A percentile compares a stretch with the other conserved stretches of the same genome.
These are phyloP conservation scores for Mortierella sp. DNA, from an alignment of 371 early-diverging fungal species.

Conservation along the genomic window DNA sequence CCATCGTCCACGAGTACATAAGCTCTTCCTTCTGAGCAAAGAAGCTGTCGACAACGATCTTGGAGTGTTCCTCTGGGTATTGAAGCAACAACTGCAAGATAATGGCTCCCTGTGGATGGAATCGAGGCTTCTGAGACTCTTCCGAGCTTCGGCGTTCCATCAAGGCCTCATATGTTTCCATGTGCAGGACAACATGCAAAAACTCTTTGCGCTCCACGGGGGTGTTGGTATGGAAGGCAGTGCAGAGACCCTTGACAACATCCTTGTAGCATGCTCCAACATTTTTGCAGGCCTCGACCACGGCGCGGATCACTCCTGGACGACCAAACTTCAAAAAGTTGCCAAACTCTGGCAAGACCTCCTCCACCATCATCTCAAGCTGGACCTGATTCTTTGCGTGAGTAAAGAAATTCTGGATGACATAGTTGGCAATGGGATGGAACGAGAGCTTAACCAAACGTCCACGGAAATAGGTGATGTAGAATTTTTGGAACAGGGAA, in stretches of 20 bases:
- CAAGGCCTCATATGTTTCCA: conserved; percentile 62
- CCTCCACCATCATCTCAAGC: conserved; percentile 68
- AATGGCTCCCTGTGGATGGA: conserved; percentile 79
- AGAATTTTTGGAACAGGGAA: conserved; percentile 72
- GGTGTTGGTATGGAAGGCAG: conserved; percentile 64
- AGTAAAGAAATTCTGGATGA: conserved; percentile 78
- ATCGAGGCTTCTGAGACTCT: conserved; percentile 54
- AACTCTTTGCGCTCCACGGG: conserved; percentile 64
- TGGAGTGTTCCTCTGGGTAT: conserved; percentile 71
- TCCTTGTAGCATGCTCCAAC: conserved; percentile 66
- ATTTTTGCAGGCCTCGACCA: conserved; percentile 73
- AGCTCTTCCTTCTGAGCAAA: conserved; percentile 64
- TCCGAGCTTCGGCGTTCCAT: conserved; percentile 23
- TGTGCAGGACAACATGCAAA: conserved; percentile 67
- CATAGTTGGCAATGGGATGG: conserved; percentile 85
- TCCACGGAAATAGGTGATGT: conserved; percentile 69
- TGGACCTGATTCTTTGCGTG: conserved; percentile 69
- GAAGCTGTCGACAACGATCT: conserved; percentile 69
- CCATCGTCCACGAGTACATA: conserved; percentile 69
- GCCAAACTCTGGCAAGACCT: conserved; percentile 65
- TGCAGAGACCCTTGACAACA: conserved; percentile 64
- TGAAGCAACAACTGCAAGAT: conserved; percentile 76
- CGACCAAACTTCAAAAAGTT: conserved; percentile 66
- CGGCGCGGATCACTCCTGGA: conserved; percentile 70
- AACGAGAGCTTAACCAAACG: conserved; percentile 70